Percentiles rank a stretch among this genome's conserved stretches.
phyloP scores from a whole-genome alignment of 352 stramenopile genomes.

The Phytophthora europaea region DNA sequence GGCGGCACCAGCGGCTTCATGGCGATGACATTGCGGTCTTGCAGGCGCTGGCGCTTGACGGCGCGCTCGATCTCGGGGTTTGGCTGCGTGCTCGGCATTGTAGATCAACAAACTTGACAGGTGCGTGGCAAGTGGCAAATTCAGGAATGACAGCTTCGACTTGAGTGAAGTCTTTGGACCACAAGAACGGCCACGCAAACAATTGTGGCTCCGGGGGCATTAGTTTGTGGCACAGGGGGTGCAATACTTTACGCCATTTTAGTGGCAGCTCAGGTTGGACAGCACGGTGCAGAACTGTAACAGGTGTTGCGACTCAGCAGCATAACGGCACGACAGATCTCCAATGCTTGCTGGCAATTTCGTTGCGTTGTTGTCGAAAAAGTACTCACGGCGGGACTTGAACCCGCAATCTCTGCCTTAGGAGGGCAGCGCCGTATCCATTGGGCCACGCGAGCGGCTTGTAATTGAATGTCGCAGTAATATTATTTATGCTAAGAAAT shows the following conservation, averaged over 20 bases:
- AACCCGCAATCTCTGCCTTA: slow-evolving; percentile 2
- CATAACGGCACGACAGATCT: not conserved
- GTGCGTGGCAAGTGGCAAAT: slow-evolving; percentile 26
- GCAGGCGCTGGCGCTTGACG: slow-evolving; percentile 74
- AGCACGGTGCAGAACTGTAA: not conserved
- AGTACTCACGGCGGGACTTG: slow-evolving; percentile 1
- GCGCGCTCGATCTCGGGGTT: slow-evolving; percentile 41
- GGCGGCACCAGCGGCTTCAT: slow-evolving; percentile 81
- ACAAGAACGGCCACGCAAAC: slow-evolving; percentile 18
- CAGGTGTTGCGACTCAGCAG: not conserved
- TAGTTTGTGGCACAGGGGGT: slow-evolving; percentile 17
- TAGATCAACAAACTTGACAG: slow-evolving; percentile 5
- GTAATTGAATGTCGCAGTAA: not conserved
- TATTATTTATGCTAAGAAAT: no score
- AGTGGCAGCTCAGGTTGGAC: not conserved
- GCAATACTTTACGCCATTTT: not conserved
- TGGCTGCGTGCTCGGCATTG: slow-evolving; percentile 41
- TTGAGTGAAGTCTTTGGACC: not conserved
- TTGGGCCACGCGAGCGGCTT: not conserved
- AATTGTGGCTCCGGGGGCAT: slow-evolving; percentile 5
- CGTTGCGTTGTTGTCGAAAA: not conserved
- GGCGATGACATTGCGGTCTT: slow-evolving; percentile 76
- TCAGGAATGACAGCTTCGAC: slow-evolving; percentile 42
- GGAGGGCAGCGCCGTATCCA: slow-evolving; percentile 1
- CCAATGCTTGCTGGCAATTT: not conserved